Percentiles rank a stretch among this genome's conserved stretches.
Evolutionary conservation across 768 basidiomycete genomes (phyloP).

Genomic region (Sarcodon sp.): DNA sequence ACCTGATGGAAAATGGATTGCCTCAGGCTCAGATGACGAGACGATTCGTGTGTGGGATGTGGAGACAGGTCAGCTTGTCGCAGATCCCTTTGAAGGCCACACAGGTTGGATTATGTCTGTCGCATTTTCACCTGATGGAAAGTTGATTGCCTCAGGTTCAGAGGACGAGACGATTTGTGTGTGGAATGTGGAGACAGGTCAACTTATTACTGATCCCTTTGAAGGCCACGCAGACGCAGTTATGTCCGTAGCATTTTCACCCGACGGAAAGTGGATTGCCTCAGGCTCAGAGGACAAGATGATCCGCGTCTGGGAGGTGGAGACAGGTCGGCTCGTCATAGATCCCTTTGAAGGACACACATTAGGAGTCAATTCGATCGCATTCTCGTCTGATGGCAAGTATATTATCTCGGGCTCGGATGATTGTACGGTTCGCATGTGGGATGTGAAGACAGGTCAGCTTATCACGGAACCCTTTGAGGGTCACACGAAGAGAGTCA

Average conservation of each 20-base stretch:
- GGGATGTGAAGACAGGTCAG: constrained; percentile 11
- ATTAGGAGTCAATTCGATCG: background rate
- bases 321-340: constrained; percentile 19
- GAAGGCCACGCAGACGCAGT: constrained; percentile 5
- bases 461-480: constrained; percentile 9
- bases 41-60: constrained; percentile 15
- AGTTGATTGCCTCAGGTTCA: constrained; percentile 4
- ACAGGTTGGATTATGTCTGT: background rate
- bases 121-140: constrained; percentile 5
- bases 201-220: background rate
- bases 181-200: constrained; percentile 3
- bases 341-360: too few species aligned
- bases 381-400: constrained; percentile 5
- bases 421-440: constrained; percentile 13
- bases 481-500: constrained; percentile 10
- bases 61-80: constrained; percentile 1
- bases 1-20: constrained; percentile 13
- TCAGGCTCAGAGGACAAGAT: constrained; percentile 32
- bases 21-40: constrained; percentile 15
- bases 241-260: constrained; percentile 8
- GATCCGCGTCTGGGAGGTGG: constrained; percentile 27
- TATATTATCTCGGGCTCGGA: constrained; percentile 10
- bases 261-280: constrained; percentile 19
- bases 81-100: constrained; percentile 5
- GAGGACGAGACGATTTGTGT: constrained; percentile 5